phyloP scores from a whole-genome alignment of 2,329 filamentous ascomycete genomes.

The Blumeria hordei region DNA sequence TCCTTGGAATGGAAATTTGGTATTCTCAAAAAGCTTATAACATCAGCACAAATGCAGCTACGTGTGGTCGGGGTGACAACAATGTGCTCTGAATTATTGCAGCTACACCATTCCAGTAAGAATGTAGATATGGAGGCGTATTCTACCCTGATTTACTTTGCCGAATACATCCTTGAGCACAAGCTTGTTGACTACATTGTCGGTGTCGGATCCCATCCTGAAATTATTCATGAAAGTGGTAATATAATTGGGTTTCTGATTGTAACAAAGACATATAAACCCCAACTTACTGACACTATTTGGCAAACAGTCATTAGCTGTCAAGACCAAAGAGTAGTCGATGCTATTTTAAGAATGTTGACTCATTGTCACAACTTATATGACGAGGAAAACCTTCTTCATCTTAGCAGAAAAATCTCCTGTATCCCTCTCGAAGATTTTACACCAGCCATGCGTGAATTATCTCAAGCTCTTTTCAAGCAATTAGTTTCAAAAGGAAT shows the following conservation, averaged over 20 bases:
- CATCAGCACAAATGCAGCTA: slow-evolving; percentile 73
- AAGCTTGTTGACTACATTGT: slow-evolving; percentile 69
- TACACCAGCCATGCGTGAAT: slow-evolving; percentile 32
- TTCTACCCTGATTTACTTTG: slow-evolving; percentile 40
- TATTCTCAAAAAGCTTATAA: slow-evolving; percentile 46
- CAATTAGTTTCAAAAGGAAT: slow-evolving; percentile 22
- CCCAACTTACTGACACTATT: slow-evolving; percentile 50
- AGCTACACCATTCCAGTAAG: slow-evolving; percentile 33
- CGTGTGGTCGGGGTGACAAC: slow-evolving; percentile 54
- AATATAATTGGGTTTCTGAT: slow-evolving; percentile 77
- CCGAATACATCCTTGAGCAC: slow-evolving; percentile 41
- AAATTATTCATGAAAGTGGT: slow-evolving; percentile 56
- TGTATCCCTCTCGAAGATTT: slow-evolving; percentile 38
- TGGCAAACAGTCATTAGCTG: slow-evolving; percentile 66
- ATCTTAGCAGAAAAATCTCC: slow-evolving; percentile 48
- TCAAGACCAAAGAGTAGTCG: slow-evolving; percentile 64
- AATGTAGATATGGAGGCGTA: slow-evolving; percentile 16
- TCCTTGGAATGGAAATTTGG: slow-evolving; percentile 44
- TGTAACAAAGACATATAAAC: slow-evolving; percentile 49
- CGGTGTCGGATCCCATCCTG: slow-evolving; percentile 74
- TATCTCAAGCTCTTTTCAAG: slow-evolving; percentile 33
- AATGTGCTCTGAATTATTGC: slow-evolving; percentile 48
- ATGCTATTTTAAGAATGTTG: slow-evolving; percentile 50
- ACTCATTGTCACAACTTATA: slow-evolving; percentile 24
- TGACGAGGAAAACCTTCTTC: slow-evolving; percentile 26